These are phyloP conservation scores for Glycine tomentella DNA, from an alignment of 306 rosid genomes.

Conservation along the genomic window DNA sequence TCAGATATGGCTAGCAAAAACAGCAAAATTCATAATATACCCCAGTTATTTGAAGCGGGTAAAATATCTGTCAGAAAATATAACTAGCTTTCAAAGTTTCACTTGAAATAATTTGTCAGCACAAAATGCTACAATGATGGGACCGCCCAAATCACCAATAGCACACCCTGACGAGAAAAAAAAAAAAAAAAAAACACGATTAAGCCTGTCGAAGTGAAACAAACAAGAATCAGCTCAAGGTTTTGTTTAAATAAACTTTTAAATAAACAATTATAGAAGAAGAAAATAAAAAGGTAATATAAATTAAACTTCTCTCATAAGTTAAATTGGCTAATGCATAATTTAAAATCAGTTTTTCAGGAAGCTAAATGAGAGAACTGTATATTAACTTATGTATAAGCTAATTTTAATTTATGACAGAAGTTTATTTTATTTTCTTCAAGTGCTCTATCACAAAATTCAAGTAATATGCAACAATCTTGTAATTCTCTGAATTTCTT, in stretches of 20 bases:
- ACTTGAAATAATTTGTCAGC: slow-evolving; percentile 53
- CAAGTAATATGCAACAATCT: slow-evolving; percentile 9
- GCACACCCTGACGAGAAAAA: slow-evolving; percentile 67
- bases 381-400: no score
- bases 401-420: not conserved
- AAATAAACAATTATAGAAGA: not conserved
- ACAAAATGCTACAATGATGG: slow-evolving; percentile 62
- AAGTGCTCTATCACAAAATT: no score
- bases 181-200: not conserved
- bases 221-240: not conserved
- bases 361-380: no score
- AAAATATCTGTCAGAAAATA: slow-evolving; percentile 39
- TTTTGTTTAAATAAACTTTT: not conserved
- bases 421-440: no score
- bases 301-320: not conserved
- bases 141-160: slow-evolving; percentile 87
- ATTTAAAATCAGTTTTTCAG: not conserved
- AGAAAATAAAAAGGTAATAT: not conserved
- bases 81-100: slow-evolving; percentile 50
- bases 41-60: slow-evolving; percentile 34
- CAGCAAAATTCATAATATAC: slow-evolving; percentile 32
- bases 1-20: slow-evolving; percentile 11
- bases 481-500: slow-evolving; percentile 4
- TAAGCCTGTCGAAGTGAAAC: not conserved
- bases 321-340: not conserved